Conservation (phyloP, 441 rosid genomes). For the Populus trichocarpa region DNA sequence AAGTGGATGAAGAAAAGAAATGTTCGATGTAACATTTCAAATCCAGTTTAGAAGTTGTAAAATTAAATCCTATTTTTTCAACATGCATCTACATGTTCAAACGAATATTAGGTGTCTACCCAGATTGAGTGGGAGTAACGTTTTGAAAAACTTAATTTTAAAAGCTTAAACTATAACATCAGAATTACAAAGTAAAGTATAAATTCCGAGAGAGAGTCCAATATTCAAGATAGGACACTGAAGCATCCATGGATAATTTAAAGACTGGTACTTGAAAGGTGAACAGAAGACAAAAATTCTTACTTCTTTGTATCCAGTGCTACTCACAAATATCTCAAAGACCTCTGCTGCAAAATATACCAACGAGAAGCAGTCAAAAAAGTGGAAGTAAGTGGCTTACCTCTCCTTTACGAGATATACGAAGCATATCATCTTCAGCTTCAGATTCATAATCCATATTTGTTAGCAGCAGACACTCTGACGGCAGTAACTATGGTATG, state of each 20-base stretch:
- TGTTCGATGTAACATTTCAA: too few relatives aligned
- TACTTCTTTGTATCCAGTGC: conserved; percentile 69
- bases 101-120: too few relatives aligned
- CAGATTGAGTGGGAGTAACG: too few relatives aligned
- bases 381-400: conserved; percentile 26
- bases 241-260: not conserved
- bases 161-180: not conserved
- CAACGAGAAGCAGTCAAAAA: conserved; percentile 22
- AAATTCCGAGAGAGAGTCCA: not conserved
- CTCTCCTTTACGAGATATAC: conserved; percentile 94
- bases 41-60: too few relatives aligned
- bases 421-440: conserved; percentile 83
- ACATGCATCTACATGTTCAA: too few relatives aligned
- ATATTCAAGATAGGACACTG: not conserved
- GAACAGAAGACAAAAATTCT: conserved; percentile 18
- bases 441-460: conserved; percentile 88
- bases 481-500: too few relatives aligned
- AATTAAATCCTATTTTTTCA: too few relatives aligned
- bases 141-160: too few relatives aligned
- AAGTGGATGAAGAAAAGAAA: too few relatives aligned
- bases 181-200: not conserved
- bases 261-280: not conserved
- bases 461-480: too few relatives aligned
- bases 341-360: conserved; percentile 64
- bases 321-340: conserved; percentile 56